A percentile compares a stretch with the other conserved stretches of the same genome.
phyloP scores from a whole-genome alignment of 73 alveolate genomes.

The Symbiodinium pilosum region DNA sequence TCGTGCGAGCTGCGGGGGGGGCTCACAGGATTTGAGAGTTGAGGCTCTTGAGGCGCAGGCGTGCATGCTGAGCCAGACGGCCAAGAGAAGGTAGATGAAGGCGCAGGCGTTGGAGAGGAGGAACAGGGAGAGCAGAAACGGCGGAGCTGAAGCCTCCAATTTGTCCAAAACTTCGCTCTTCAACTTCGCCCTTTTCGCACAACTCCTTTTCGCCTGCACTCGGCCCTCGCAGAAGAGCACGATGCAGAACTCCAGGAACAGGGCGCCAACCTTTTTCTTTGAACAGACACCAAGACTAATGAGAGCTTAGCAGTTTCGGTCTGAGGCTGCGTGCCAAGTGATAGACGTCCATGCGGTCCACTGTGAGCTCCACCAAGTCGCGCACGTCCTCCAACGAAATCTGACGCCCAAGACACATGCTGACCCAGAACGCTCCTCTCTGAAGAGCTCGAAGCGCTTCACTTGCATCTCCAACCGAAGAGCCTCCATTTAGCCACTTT shows the following conservation, averaged over 20 bases:
- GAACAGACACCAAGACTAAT: neutral
- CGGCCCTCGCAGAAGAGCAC: slow-evolving; percentile 94
- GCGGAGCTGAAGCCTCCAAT: slow-evolving; percentile 82
- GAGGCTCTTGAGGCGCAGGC: neutral
- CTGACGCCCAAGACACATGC: neutral
- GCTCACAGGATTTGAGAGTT: too few relatives aligned
- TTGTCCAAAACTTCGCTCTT: neutral
- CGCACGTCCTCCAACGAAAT: slow-evolving; percentile 51
- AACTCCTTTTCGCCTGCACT: slow-evolving; percentile 35
- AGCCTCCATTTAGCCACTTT: neutral
- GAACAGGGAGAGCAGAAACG: slow-evolving; percentile 73
- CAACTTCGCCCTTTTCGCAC: too few relatives aligned
- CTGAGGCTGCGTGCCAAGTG: slow-evolving; percentile 5
- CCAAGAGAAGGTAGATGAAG: slow-evolving; percentile 93
- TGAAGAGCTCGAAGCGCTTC: slow-evolving; percentile 74
- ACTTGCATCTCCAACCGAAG: slow-evolving; percentile 95
- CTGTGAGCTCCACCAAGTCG: slow-evolving; percentile 91
- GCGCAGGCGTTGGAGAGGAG: slow-evolving; percentile 92
- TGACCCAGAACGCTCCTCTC: neutral
- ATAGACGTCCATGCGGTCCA: slow-evolving; percentile 93
- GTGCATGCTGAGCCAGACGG: slow-evolving; percentile 94
- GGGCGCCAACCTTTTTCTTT: slow-evolving; percentile 51
- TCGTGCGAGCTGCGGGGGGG: neutral
- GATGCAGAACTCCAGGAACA: slow-evolving; percentile 93
- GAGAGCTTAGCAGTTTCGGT: neutral